Evolutionary conservation across 1,139 yeast genomes (phyloP), one percentile per base, ranked within the genome.

Genomic region (Kodamaea sp.): DNA sequence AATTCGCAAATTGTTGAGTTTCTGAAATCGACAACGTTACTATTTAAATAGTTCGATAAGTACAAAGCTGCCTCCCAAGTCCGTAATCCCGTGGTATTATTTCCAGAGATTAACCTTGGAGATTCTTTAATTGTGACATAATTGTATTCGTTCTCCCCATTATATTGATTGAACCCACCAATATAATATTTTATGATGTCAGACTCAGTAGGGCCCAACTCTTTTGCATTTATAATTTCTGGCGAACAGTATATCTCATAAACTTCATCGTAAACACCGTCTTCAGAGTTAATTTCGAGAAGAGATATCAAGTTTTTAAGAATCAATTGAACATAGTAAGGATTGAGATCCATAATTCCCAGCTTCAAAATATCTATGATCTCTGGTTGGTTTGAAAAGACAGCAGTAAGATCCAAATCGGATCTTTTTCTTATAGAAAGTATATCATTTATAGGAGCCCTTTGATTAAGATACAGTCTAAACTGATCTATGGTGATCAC

Each of bases 21-120:
- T 4, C 23, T 31, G 32, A 53, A 40, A 27, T 52, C 37, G 7
- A 28, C 38, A 10, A 23, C 23, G 31, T 32, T 31, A 5, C 47
- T 40, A 26, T 62, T 48, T 30, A 85, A 49, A 47, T 61, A 78
- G 36, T 78, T 70, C 7, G 82, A 63, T 11, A 89, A 62, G 42
- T 69, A 87, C n/a, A 86, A 50, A 0, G 96, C 85, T 1, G 96
- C 97, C 55, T 88, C 97, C 97, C 97, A 90, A 0, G 97, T 90
- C 32, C 97, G 66, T 42, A 80, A 64, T 0, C 97, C 97, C 0
- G 97, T 90, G 1, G 95, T 84, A 6, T 94, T 95, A 25, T 65
- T 57, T 0, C 88, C 88, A 11, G 87, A 75, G 8, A 87, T 76
- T 36, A 85, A 47, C 41, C 72, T 67, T 0, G 90, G 94, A 0